Conservation (phyloP, 2,329 filamentous ascomycete genomes). For the Lasiodiplodia gonubiensis region DNA sequence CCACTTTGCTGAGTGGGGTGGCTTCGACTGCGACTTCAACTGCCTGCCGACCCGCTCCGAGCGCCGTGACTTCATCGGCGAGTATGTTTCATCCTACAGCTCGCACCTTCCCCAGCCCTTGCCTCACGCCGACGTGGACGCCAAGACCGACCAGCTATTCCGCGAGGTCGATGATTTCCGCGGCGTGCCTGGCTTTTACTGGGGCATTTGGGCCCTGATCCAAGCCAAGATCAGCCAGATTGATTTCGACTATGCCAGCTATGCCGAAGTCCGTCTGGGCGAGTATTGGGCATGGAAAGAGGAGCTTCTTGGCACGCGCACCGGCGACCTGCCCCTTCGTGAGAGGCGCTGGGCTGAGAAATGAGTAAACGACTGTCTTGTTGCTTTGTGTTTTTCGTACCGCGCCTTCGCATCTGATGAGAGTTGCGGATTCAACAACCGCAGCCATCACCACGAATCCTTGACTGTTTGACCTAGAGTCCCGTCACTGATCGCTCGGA, state of each 20-base stretch:
- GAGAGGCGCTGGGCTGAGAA: slow-evolving; percentile 80
- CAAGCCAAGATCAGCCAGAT: slow-evolving; percentile 94
- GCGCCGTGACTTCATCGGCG: slow-evolving; percentile 78
- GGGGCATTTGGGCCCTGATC: slow-evolving; percentile 95
- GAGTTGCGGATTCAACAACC: slow-evolving; percentile 27
- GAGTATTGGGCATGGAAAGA: slow-evolving; percentile 95
- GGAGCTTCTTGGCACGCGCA: slow-evolving; percentile 69
- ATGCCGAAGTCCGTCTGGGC: slow-evolving; percentile 82
- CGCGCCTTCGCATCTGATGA: slow-evolving; percentile 1
- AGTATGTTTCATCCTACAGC: slow-evolving; percentile 79
- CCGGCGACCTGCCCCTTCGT: slow-evolving; percentile 70
- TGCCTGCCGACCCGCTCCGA: slow-evolving; percentile 79
- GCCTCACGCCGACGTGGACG: slow-evolving; percentile 27
- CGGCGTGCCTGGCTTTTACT: slow-evolving; percentile 86
- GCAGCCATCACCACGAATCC: slow-evolving; percentile 14
- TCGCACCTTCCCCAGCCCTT: slow-evolving; percentile 42
- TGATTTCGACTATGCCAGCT: slow-evolving; percentile 93
- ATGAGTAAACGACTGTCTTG: slow-evolving; percentile 3
- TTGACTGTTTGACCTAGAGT: slow-evolving; percentile 4
- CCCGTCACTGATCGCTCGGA: not conserved
- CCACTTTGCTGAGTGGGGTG: slow-evolving; percentile 98
- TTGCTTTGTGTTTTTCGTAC: not conserved
- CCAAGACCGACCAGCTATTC: slow-evolving; percentile 64
- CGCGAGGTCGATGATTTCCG: slow-evolving; percentile 85
- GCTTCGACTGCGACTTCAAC: slow-evolving; percentile 90